A percentile compares a stretch with the other conserved stretches of the same genome.
Evolutionary conservation across 805 yeast species (phyloP).

Genomic region (Myxozyma mucilagina): DNA sequence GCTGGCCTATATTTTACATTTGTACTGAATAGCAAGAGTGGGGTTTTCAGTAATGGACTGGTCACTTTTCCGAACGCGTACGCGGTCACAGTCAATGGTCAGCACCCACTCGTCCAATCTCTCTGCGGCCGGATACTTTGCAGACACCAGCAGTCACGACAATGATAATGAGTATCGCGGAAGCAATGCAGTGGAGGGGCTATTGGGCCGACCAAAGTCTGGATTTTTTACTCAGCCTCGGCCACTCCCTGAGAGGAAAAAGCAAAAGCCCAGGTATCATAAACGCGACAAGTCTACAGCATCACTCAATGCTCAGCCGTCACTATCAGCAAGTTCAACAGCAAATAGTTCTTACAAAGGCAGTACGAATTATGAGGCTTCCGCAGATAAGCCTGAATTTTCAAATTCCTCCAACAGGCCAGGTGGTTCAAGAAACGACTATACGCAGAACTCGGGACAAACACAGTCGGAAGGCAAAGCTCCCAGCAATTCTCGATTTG

Average conservation of each 20-base stretch:
- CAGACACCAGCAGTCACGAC: neutral
- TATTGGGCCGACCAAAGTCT: neutral
- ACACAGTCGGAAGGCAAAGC: no score
- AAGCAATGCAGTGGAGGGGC: neutral
- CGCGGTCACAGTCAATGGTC: slow-evolving; percentile 2
- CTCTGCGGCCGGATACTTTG: slow-evolving; percentile 10
- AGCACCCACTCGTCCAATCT: slow-evolving; percentile 2
- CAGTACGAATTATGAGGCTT: no score
- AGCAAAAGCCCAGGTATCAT: neutral
- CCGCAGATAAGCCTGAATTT: no score
- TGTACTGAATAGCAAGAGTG: neutral
- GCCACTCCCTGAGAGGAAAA: neutral
- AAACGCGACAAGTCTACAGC: neutral
- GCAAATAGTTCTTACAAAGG: no score
- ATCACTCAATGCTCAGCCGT: neutral
- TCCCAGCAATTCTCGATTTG: neutral
- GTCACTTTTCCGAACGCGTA: slow-evolving; percentile 4
- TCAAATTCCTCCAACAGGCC: no score
- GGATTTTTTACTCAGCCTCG: slow-evolving; percentile 3
- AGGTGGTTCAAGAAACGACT: no score
- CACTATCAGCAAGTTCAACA: neutral
- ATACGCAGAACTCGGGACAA: no score
- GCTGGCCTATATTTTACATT: no score
- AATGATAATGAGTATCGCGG: neutral
- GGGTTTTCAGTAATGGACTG: slow-evolving; percentile 3